Conservation (phyloP, 169 alveolate species). For the Amoebophrya sp. region DNA sequence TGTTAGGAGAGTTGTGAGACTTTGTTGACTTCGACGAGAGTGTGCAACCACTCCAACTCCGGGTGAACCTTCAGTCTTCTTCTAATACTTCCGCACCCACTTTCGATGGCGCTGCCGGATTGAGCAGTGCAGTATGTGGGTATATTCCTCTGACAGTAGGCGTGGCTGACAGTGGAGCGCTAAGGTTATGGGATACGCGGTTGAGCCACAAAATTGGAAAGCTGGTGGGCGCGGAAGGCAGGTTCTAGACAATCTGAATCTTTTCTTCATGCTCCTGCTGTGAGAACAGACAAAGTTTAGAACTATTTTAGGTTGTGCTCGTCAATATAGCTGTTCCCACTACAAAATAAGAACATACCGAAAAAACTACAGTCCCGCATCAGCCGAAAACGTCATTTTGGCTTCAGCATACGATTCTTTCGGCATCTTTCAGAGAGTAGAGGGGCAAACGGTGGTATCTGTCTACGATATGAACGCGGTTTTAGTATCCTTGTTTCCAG, state of each 20-base stretch:
- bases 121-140: not conserved
- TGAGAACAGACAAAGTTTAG: too few species aligned
- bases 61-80: too few species aligned
- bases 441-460: not conserved
- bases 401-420: not conserved
- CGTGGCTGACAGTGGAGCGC: not conserved
- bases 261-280: too few species aligned
- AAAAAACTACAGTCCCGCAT: not conserved
- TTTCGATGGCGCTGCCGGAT: too few species aligned
- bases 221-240: not conserved
- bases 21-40: too few species aligned
- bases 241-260: not conserved
- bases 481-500: not conserved
- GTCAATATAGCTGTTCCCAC: too few species aligned
- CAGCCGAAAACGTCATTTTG: not conserved
- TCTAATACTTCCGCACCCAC: too few species aligned
- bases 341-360: too few species aligned
- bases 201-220: not conserved
- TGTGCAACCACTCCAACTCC: too few species aligned
- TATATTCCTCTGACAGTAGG: not conserved
- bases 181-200: not conserved
- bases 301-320: too few species aligned
- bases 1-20: too few species aligned
- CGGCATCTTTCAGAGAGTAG: not conserved
- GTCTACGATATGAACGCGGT: conserved; percentile 4